These are phyloP conservation scores for Parietichytrium sp. DNA, from an alignment of 108 stramenopile species.

Conservation along the genomic window DNA sequence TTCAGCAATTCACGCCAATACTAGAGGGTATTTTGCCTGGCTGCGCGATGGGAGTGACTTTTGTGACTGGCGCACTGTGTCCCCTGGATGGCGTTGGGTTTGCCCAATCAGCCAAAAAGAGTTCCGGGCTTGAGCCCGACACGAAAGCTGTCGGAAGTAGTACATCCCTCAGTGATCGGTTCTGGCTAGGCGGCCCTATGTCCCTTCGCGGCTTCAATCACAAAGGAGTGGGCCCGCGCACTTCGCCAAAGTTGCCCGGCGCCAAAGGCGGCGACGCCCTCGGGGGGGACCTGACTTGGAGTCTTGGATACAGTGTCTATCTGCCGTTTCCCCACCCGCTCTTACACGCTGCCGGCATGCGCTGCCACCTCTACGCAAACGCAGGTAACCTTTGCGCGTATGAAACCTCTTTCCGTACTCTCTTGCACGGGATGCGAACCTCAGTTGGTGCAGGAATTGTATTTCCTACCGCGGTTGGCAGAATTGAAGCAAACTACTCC, in stretches of 20 bases:
- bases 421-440: constrained; percentile 27
- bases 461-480: constrained; percentile 10
- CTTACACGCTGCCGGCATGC: neutral
- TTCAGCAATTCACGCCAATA: constrained; percentile 31
- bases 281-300: neutral
- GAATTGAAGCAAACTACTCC: constrained; percentile 36
- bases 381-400: constrained; percentile 12
- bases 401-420: constrained; percentile 22
- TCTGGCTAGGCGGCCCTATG: constrained; percentile 33
- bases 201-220: constrained; percentile 25
- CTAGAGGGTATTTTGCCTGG: neutral
- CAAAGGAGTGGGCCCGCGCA: constrained; percentile 20
- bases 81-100: no score
- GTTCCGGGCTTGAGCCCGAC: neutral
- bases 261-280: constrained; percentile 5
- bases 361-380: constrained; percentile 37
- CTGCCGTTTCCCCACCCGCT: neutral
- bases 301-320: neutral
- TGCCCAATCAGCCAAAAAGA: no score
- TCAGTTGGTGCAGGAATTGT: constrained; percentile 30
- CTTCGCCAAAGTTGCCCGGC: neutral
- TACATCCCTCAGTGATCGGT: constrained; percentile 8
- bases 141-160: neutral
- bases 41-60: constrained; percentile 15
- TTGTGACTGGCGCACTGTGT: neutral